Conservation (phyloP, 2,329 filamentous ascomycete genomes). For the Metarhizium robertsii region DNA sequence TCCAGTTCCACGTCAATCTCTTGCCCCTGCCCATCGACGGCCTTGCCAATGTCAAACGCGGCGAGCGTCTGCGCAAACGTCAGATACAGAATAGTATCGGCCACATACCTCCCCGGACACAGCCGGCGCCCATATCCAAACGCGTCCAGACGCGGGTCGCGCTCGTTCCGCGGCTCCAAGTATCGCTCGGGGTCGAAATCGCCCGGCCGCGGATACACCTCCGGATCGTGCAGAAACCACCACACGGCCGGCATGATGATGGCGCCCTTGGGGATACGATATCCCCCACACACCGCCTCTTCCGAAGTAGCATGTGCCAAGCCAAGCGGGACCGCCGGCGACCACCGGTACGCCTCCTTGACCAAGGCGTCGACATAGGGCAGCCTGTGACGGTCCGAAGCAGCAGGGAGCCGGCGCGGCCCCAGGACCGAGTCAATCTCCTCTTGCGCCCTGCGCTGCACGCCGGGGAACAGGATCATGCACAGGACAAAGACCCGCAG, state of each 20-base stretch:
- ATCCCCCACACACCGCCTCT: constrained; percentile 13
- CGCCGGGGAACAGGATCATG: constrained; percentile 31
- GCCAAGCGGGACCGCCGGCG: constrained; percentile 21
- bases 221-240: constrained; percentile 51
- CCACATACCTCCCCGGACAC: constrained; percentile 24
- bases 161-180: constrained; percentile 17
- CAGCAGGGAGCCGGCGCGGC: constrained; percentile 28
- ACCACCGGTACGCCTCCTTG: constrained; percentile 23
- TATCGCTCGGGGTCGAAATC: constrained; percentile 25
- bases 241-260: constrained; percentile 16
- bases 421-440: constrained; percentile 36
- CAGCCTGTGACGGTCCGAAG: constrained; percentile 31
- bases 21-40: constrained; percentile 21
- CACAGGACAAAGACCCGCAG: constrained; percentile 30
- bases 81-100: constrained; percentile 21
- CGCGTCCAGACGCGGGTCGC: constrained; percentile 15
- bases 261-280: constrained; percentile 18
- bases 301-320: constrained; percentile 28
- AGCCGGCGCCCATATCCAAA: constrained; percentile 28
- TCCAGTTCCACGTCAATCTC: constrained; percentile 17
- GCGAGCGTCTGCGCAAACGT: constrained; percentile 32
- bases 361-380: constrained; percentile 29
- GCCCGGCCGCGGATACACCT: constrained; percentile 44
- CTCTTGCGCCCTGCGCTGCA: constrained; percentile 29
- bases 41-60: constrained; percentile 29